These are phyloP conservation scores for Trichoderma sp. DNA, from an alignment of 2,329 filamentous ascomycete genomes.

Conservation along the genomic window DNA sequence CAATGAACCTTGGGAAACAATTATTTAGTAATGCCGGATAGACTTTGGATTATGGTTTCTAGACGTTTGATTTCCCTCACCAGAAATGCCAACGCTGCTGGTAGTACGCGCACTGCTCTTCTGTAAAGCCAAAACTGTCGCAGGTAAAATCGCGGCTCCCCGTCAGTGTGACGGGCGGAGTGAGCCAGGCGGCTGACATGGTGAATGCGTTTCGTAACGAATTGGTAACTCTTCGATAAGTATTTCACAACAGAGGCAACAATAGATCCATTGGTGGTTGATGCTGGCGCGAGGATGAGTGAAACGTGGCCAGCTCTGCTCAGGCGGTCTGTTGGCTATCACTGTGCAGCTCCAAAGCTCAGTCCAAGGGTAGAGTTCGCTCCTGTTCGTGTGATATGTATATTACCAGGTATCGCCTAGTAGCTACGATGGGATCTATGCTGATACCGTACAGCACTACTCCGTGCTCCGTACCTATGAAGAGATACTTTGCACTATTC, in stretches of 20 bases:
- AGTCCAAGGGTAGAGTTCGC: not conserved
- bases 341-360: not conserved
- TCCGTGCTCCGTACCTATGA: not conserved
- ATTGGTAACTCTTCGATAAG: not conserved
- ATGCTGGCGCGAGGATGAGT: not conserved
- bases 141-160: not conserved
- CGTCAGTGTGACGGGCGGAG: not conserved
- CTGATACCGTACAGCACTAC: not conserved
- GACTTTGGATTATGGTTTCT: not conserved
- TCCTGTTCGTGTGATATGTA: not conserved
- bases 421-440: not conserved
- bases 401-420: no score
- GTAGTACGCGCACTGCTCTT: not conserved
- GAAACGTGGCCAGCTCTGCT: not conserved
- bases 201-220: not conserved
- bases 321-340: not conserved
- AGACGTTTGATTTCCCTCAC: not conserved
- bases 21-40: not conserved
- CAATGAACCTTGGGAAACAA: not conserved
- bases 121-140: not conserved
- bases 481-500: no score
- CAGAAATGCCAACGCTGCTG: not conserved
- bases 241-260: not conserved
- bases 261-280: not conserved
- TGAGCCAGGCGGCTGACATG: not conserved